Conservation (phyloP, 2,329 filamentous ascomycete species). For the Eutypa lata region DNA sequence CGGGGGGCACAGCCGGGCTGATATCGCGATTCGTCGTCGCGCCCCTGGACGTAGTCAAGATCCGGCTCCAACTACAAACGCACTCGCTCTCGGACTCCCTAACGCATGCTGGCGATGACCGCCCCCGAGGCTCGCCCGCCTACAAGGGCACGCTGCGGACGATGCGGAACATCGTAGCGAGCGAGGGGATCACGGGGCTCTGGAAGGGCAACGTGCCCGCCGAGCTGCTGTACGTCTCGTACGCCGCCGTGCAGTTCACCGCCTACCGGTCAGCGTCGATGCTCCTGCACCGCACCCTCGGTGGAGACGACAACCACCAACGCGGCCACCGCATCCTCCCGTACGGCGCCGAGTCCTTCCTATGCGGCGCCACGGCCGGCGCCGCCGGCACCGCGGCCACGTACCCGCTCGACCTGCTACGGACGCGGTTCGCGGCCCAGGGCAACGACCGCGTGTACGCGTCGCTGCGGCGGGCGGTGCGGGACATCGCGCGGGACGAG, state of each 20-base stretch:
- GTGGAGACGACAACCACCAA: conserved; percentile 31
- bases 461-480: conserved; percentile 65
- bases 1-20: conserved; percentile 69
- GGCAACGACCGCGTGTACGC: conserved; percentile 75
- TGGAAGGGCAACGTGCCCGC: conserved; percentile 99
- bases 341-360: conserved; percentile 70
- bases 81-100: conserved; percentile 77
- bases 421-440: conserved; percentile 96
- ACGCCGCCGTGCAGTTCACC: conserved; percentile 86
- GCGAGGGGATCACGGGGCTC: conserved; percentile 81
- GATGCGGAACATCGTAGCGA: conserved; percentile 68
- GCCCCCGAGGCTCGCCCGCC: conserved; percentile 43
- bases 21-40: conserved; percentile 92
- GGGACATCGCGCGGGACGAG: conserved; percentile 72
- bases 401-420: conserved; percentile 89
- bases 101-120: conserved; percentile 30
- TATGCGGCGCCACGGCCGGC: conserved; percentile 79
- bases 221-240: conserved; percentile 89
- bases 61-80: conserved; percentile 89
- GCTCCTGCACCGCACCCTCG: conserved; percentile 54
- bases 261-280: conserved; percentile 75
- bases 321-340: conserved; percentile 48
- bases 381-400: conserved; percentile 78
- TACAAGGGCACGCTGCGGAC: conserved; percentile 79
- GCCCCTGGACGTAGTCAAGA: conserved; percentile 96